Evolutionary conservation across 345 rosid species (phyloP).

Genomic region (Sonneratia alba): DNA sequence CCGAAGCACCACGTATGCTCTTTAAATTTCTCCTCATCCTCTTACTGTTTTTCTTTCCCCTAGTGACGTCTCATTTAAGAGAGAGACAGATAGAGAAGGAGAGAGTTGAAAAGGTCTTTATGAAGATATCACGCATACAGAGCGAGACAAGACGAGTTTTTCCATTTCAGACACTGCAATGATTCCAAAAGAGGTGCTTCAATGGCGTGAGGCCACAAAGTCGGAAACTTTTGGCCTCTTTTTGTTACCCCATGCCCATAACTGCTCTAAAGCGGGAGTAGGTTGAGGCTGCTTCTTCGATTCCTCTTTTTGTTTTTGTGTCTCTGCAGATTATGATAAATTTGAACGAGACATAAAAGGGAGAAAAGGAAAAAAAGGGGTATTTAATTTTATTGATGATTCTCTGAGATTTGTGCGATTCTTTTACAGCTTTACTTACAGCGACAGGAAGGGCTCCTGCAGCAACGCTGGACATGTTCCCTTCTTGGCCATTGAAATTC

Average conservation of each 20-base stretch:
- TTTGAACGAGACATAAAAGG: background rate
- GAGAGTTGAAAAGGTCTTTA: constrained; percentile 38
- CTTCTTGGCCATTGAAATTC: constrained; percentile 98
- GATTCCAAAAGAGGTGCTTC: constrained; percentile 43
- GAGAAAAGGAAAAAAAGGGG: background rate
- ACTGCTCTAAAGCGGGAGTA: constrained; percentile 24
- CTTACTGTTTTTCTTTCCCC: constrained; percentile 13
- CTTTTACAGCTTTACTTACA: constrained; percentile 69
- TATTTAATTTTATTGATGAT: background rate
- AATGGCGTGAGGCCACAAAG: constrained; percentile 66
- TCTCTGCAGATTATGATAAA: background rate
- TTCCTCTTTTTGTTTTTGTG: constrained; percentile 3
- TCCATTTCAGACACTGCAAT: constrained; percentile 51
- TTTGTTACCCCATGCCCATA: constrained; percentile 19
- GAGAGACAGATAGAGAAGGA: constrained; percentile 14
- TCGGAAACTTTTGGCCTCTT: constrained; percentile 17
- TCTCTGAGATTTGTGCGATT: constrained; percentile 25
- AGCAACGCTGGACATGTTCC: constrained; percentile 99
- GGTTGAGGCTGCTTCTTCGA: background rate
- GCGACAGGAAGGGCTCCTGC: constrained; percentile 46
- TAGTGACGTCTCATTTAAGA: constrained; percentile 42
- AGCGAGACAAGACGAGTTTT: constrained; percentile 14
- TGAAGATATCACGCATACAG: no score
- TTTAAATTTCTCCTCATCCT: constrained; percentile 16
- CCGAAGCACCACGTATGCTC: constrained; percentile 41